These are phyloP conservation scores for Phytophthora constricta DNA, from an alignment of 352 stramenopile species.

Conservation along the genomic window DNA sequence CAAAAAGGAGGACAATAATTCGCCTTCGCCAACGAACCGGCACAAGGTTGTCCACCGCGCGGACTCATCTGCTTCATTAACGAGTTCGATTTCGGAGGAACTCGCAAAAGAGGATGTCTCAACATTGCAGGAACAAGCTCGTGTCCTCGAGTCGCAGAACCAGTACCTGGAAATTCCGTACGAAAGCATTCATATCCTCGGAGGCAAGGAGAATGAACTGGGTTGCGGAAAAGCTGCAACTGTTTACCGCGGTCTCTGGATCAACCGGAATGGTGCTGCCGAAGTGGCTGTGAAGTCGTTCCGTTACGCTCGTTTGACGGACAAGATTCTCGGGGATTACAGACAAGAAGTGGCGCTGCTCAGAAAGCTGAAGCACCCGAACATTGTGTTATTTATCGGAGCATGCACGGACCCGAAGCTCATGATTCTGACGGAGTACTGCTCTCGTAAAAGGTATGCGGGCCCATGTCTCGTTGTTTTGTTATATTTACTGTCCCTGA, in stretches of 20 bases:
- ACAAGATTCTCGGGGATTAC: slow-evolving; percentile 90
- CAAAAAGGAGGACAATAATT: slow-evolving; percentile 32
- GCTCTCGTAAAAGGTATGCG: slow-evolving; percentile 84
- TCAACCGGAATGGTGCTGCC: slow-evolving; percentile 80
- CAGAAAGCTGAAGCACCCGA: slow-evolving; percentile 89
- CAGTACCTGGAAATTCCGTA: slow-evolving; percentile 89
- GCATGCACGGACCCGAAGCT: slow-evolving; percentile 89
- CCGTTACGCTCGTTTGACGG: slow-evolving; percentile 86
- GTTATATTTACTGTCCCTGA: too few relatives aligned
- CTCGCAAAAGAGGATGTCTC: slow-evolving; percentile 67
- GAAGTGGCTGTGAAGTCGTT: slow-evolving; percentile 90
- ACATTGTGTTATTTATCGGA: slow-evolving; percentile 92
- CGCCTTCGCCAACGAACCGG: slow-evolving; percentile 22
- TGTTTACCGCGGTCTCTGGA: slow-evolving; percentile 89
- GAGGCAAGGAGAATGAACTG: slow-evolving; percentile 88
- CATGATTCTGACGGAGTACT: slow-evolving; percentile 92
- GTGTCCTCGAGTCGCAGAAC: slow-evolving; percentile 87
- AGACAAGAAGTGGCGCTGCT: slow-evolving; percentile 86
- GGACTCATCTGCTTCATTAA: slow-evolving; percentile 51
- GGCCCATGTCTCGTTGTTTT: too few relatives aligned
- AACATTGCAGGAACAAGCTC: slow-evolving; percentile 78
- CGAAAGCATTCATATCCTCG: slow-evolving; percentile 87
- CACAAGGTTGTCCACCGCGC: slow-evolving; percentile 41
- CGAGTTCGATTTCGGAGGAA: slow-evolving; percentile 55
- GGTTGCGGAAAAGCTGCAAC: slow-evolving; percentile 87